A percentile compares a stretch with the other conserved stretches of the same genome.
These are phyloP conservation scores for Cystobasidium sp. DNA, from an alignment of 1,284 basidiomycete genomes.

Conservation along the genomic window DNA sequence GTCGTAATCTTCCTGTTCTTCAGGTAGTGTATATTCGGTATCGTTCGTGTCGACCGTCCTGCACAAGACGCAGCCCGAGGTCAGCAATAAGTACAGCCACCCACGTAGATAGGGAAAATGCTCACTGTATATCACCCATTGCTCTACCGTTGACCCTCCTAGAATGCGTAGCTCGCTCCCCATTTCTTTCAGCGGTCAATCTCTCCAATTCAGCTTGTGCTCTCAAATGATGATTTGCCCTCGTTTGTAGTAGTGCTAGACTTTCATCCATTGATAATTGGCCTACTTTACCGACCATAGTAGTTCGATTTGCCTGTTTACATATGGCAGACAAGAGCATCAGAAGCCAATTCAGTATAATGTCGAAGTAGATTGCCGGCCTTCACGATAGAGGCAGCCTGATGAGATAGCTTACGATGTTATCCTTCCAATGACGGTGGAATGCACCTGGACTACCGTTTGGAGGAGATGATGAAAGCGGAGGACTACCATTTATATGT, in stretches of 20 bases:
- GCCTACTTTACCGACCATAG: constrained; percentile 28
- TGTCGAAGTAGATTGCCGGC: neutral
- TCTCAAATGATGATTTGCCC: constrained; percentile 14
- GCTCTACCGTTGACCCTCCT: neutral
- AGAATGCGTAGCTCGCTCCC: neutral
- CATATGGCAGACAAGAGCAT: neutral
- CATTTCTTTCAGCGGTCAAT: constrained; percentile 3
- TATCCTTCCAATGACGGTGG: constrained; percentile 33
- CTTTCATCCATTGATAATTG: constrained; percentile 39
- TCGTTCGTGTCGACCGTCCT: constrained; percentile 7
- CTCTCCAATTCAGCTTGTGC: constrained; percentile 20
- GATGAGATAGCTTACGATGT: constrained; percentile 13
- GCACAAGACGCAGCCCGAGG: neutral
- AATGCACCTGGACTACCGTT: constrained; percentile 1
- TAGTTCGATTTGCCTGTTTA: constrained; percentile 3
- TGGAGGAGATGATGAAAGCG: constrained; percentile 13
- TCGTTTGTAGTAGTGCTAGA: constrained; percentile 20
- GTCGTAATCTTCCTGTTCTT: constrained; percentile 39
- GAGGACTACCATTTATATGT: constrained; percentile 27
- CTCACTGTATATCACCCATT: constrained; percentile 18
- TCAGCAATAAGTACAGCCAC: neutral
- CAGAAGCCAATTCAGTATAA: neutral
- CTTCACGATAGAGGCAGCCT: neutral
- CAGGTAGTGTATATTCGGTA: constrained; percentile 4
- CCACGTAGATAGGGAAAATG: neutral